phyloP scores from a whole-genome alignment of 2,329 filamentous ascomycete species.

The Metarhizium anisopliae region DNA sequence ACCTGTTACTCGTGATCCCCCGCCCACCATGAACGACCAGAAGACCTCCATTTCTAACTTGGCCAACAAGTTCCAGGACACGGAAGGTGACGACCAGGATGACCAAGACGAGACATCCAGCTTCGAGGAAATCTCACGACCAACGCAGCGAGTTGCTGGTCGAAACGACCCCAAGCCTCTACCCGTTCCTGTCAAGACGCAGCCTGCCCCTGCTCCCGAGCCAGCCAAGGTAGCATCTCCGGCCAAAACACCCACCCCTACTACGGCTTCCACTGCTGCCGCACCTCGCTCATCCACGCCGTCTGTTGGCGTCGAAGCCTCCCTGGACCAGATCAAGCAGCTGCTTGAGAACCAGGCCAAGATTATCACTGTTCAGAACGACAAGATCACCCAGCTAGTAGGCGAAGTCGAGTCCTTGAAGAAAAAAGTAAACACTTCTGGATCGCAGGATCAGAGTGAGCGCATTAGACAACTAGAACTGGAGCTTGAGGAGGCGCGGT shows the following conservation, averaged over 20 bases:
- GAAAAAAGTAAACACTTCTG: slow-evolving; percentile 51
- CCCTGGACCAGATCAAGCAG: slow-evolving; percentile 67
- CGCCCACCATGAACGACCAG: slow-evolving; percentile 72
- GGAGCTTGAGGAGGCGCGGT: slow-evolving; percentile 55
- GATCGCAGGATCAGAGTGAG: slow-evolving; percentile 55
- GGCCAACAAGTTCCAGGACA: slow-evolving; percentile 79
- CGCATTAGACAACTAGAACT: slow-evolving; percentile 59
- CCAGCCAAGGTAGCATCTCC: slow-evolving; percentile 23
- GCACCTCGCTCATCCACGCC: slow-evolving; percentile 18
- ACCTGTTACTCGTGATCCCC: slow-evolving; percentile 33
- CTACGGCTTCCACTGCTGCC: slow-evolving; percentile 20
- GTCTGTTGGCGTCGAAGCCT: slow-evolving; percentile 43
- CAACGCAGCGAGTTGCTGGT: slow-evolving; percentile 49
- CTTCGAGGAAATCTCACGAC: slow-evolving; percentile 80
- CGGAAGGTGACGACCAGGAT: slow-evolving; percentile 54
- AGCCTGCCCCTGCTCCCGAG: slow-evolving; percentile 11
- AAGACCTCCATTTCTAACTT: slow-evolving; percentile 78
- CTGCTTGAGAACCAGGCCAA: slow-evolving; percentile 69
- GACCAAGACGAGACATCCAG: slow-evolving; percentile 62
- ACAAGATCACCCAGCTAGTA: slow-evolving; percentile 63
- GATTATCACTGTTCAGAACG: slow-evolving; percentile 67
- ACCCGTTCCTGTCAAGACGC: slow-evolving; percentile 23
- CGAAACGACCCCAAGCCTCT: slow-evolving; percentile 32
- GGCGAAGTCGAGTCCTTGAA: slow-evolving; percentile 74
- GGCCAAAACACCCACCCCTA: slow-evolving; percentile 16